phyloP scores from a whole-genome alignment of 257 asterid species.

The Solanum pennellii region DNA sequence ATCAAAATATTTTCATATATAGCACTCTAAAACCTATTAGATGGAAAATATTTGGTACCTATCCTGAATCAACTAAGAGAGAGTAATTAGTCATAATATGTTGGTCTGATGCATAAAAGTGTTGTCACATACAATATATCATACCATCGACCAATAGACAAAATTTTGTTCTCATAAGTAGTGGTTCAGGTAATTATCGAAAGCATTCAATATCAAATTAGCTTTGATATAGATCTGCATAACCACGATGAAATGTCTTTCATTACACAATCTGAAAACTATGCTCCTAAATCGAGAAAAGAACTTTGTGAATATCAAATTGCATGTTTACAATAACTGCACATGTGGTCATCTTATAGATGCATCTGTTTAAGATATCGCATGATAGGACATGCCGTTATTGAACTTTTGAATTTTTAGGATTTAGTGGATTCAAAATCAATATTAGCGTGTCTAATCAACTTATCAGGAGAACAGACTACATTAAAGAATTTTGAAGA shows the following conservation, averaged over 20 bases:
- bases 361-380: background rate
- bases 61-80: background rate
- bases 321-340: background rate
- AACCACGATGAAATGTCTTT: background rate
- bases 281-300: background rate
- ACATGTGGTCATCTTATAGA: background rate
- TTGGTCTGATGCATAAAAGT: background rate
- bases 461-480: background rate
- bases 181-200: background rate
- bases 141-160: background rate
- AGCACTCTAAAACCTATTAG: background rate
- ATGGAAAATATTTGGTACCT: background rate
- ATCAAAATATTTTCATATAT: background rate
- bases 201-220: background rate
- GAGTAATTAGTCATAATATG: background rate
- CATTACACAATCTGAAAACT: background rate
- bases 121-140: background rate
- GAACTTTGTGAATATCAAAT: background rate
- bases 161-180: background rate
- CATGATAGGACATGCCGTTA: background rate
- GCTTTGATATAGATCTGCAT: too few species aligned
- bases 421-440: too few species aligned
- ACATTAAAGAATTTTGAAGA: background rate
- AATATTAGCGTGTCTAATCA: too few species aligned
- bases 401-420: too few species aligned